A percentile compares a stretch with the other conserved stretches of the same genome.
Evolutionary conservation across 2,329 filamentous ascomycete species (phyloP).

Genomic region (Xylaria sp.): DNA sequence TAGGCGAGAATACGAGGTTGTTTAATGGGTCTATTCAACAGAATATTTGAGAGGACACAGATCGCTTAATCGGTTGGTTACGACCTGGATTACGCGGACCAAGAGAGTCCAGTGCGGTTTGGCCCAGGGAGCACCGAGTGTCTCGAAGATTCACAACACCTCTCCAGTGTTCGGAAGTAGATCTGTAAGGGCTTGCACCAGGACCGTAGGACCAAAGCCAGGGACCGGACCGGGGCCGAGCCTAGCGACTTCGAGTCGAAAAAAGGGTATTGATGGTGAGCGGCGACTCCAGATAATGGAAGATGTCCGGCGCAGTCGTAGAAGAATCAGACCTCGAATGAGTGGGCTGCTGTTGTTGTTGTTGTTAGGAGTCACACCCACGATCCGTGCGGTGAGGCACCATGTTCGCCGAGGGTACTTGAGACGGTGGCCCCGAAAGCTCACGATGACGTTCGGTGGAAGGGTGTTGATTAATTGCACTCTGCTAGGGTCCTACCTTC

Average conservation of each 20-base stretch:
- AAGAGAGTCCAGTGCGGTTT: constrained; percentile 5
- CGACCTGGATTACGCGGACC: not conserved
- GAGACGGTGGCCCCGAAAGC: constrained; percentile 11
- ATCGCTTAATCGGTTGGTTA: not conserved
- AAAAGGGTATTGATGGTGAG: not conserved
- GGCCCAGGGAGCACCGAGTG: not conserved
- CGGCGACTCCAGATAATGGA: not conserved
- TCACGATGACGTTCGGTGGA: constrained; percentile 36
- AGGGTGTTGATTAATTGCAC: constrained; percentile 20
- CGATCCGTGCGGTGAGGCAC: constrained; percentile 9
- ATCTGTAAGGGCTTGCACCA: not conserved
- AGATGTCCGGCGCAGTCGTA: not conserved
- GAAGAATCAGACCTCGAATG: not conserved
- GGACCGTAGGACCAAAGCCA: not conserved
- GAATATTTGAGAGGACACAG: no score
- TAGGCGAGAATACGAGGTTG: not conserved
- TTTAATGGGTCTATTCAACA: not conserved
- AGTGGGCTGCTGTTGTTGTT: not conserved
- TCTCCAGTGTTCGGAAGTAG: constrained; percentile 12
- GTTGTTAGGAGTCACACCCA: constrained; percentile 21
- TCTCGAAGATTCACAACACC: not conserved
- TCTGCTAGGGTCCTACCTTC: not conserved
- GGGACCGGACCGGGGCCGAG: not conserved
- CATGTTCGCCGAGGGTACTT: constrained; percentile 24
- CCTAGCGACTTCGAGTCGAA: not conserved